Evolutionary conservation across 371 early-diverging fungal species (phyloP), one percentile per base, ranked within the genome.

Genomic region (Apophysomyces sp.): DNA sequence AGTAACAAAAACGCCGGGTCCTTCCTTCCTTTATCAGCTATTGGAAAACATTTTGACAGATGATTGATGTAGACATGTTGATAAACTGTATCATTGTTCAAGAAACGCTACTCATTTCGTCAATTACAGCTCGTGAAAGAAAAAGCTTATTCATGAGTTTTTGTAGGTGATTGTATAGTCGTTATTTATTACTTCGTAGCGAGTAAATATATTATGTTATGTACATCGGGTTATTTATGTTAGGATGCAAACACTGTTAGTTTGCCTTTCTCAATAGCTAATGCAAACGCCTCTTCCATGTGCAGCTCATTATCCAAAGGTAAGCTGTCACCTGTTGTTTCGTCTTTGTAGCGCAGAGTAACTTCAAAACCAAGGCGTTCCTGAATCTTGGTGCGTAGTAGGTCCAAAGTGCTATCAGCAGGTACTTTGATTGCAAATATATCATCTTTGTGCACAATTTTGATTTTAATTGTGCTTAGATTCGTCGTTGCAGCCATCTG

Each of bases 351-450:
- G 29, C 44, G 58, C 40, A 64, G 58, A 24, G 55, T 60, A 16
- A 69, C 62, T 13, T 58, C 28, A 27, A 51, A 52, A 27, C 74
- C 74, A 21, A 88, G 63, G 30, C 86, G 78, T 53, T 83, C 80
- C 54, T 75, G 75, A 18, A 89, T 78, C 63, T 84, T 82, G 18
- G 74, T 68, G 37, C 74, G 77, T 12, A 89, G 63, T 16, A 70
- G 62, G 6, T 62, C 73, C 55, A 86, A 77, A 1, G 83, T 78
- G 58, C 83, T 74, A 51, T 80, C 69, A 2, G 79, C 71, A 0
- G 87, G 85, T 57, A 90, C 75, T 61, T 86, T 82, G 66, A 90
- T 83, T 0, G 90, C 90, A 69, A 88, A 84, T 58, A 88, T 82
- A 52, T 90, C 90, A 34, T 82, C 84, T 52, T 81, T 78, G 60